Evolutionary conservation across 2,329 filamentous ascomycete species (phyloP).

Genomic region (Capronia epimyces): DNA sequence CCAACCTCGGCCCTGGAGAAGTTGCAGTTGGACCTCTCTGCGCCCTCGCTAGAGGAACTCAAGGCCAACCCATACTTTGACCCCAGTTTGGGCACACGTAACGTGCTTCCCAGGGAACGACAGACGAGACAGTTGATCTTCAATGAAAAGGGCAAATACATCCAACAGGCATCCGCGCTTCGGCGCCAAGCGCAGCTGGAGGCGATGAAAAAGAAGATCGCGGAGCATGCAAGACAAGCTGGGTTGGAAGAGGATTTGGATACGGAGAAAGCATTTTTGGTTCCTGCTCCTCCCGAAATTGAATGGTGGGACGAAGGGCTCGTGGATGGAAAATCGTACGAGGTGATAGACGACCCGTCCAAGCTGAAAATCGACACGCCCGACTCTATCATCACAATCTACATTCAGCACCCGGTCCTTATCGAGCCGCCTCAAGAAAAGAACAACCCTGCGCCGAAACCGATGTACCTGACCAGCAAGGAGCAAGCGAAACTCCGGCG

Average conservation of each 20-base stretch:
- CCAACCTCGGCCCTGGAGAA: constrained; percentile 35
- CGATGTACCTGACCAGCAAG: constrained; percentile 84
- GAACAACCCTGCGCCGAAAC: constrained; percentile 69
- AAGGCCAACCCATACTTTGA: constrained; percentile 80
- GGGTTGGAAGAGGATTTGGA: constrained; percentile 88
- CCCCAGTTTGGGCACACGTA: constrained; percentile 57
- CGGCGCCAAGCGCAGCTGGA: constrained; percentile 83
- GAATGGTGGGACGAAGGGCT: constrained; percentile 98
- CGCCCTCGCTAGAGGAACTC: constrained; percentile 53
- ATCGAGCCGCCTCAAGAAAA: constrained; percentile 89
- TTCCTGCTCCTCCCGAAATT: constrained; percentile 76
- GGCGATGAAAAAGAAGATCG: constrained; percentile 90
- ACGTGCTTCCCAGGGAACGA: constrained; percentile 55
- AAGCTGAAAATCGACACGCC: constrained; percentile 67
- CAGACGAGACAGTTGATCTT: constrained; percentile 75
- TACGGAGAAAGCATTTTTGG: constrained; percentile 80
- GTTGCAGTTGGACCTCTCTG: constrained; percentile 53
- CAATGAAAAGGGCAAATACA: constrained; percentile 95
- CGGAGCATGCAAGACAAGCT: constrained; percentile 78
- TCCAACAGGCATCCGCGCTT: constrained; percentile 84
- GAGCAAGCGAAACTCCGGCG: constrained; percentile 88
- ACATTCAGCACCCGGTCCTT: constrained; percentile 87
- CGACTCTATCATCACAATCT: constrained; percentile 84
- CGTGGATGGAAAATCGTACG: constrained; percentile 68
- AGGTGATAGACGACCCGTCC: constrained; percentile 58